phyloP scores from a whole-genome alignment of 2,329 filamentous ascomycete genomes.

The Stagonosporopsis tanaceti region DNA sequence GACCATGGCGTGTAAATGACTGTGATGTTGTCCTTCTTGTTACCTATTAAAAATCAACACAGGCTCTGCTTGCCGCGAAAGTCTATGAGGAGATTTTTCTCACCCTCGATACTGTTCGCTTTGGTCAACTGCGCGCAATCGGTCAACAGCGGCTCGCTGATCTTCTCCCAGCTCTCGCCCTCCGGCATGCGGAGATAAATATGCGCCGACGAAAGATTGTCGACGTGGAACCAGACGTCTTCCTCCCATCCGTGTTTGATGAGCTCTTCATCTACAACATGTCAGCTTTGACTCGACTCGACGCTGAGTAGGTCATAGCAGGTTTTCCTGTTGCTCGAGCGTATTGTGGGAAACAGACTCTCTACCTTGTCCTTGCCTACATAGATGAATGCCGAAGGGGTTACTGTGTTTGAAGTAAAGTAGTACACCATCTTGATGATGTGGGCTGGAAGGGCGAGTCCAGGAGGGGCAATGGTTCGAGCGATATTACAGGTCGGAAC shows the following conservation, averaged over 20 bases:
- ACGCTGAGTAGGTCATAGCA: not conserved
- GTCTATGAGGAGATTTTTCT: not conserved
- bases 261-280: constrained; percentile 82
- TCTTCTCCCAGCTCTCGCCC: constrained; percentile 82
- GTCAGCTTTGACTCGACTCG: not conserved
- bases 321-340: not conserved
- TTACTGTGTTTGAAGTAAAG: constrained; percentile 85
- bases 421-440: constrained; percentile 83
- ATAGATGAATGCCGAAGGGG: constrained; percentile 87
- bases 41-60: constrained; percentile 64
- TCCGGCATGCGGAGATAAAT: constrained; percentile 89
- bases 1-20: constrained; percentile 98
- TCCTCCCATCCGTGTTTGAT: constrained; percentile 95
- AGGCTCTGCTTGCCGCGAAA: not conserved
- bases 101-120: constrained; percentile 95
- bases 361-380: constrained; percentile 99
- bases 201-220: constrained; percentile 96
- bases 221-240: constrained; percentile 98
- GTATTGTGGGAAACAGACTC: constrained; percentile 68
- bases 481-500: constrained; percentile 10
- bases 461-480: constrained; percentile 5
- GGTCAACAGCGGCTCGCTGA: constrained; percentile 75
- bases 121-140: constrained; percentile 98
- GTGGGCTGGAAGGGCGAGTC: not conserved
- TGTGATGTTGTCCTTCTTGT: constrained; percentile 98